These are phyloP conservation scores for Fusarium clavum DNA, from an alignment of 2,329 filamentous ascomycete genomes.

Conservation along the genomic window DNA sequence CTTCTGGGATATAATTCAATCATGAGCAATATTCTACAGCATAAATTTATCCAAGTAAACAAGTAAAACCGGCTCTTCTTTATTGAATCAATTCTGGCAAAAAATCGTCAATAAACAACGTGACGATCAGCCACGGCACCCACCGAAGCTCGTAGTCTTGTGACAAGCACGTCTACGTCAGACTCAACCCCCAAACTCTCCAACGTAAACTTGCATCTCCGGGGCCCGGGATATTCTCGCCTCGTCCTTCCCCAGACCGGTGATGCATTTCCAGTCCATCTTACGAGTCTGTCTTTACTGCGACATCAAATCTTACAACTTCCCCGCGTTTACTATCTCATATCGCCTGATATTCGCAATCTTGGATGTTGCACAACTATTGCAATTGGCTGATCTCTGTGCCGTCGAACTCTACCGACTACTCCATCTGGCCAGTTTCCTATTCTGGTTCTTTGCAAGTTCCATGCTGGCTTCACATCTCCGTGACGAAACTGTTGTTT, in stretches of 20 bases:
- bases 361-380: background rate
- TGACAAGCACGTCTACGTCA: conserved; percentile 26
- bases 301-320: conserved; percentile 29
- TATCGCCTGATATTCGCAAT: conserved; percentile 4
- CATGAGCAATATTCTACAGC: too few species aligned
- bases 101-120: conserved; percentile 13
- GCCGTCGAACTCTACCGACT: conserved; percentile 8
- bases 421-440: background rate
- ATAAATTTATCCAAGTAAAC: too few species aligned
- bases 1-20: background rate
- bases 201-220: background rate
- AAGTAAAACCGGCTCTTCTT: background rate
- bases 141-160: conserved; percentile 20
- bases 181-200: conserved; percentile 6
- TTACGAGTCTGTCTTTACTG: conserved; percentile 17
- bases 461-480: background rate
- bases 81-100: background rate
- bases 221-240: conserved; percentile 40
- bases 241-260: conserved; percentile 23
- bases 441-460: conserved; percentile 1
- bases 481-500: background rate
- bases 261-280: conserved; percentile 15
- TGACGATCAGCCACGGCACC: conserved; percentile 26
- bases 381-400: background rate
- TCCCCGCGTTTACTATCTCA: conserved; percentile 27